Conservation (phyloP, 164 flowering plant genomes). For the Berberis thunbergii region DNA sequence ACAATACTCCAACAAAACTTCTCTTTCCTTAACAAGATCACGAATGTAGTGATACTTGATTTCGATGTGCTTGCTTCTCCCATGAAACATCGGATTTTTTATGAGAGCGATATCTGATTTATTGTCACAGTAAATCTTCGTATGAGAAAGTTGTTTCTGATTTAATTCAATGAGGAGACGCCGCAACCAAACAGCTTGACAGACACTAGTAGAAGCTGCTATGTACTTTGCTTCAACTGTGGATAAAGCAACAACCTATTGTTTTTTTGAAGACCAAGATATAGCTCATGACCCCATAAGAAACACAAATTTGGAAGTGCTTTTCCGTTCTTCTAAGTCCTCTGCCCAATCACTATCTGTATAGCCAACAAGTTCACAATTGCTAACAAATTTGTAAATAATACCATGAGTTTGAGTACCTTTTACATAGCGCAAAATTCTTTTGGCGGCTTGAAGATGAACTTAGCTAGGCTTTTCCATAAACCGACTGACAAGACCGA, state of each 20-base stretch:
- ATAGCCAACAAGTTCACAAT: neutral
- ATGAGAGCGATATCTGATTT: neutral
- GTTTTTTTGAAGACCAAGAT: neutral
- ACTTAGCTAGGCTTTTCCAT: neutral
- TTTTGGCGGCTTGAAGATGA: neutral
- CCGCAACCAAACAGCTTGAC: too few species aligned
- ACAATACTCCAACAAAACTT: neutral
- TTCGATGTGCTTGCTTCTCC: neutral
- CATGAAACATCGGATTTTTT: neutral
- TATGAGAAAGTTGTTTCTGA: neutral
- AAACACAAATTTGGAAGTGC: constrained; percentile 1
- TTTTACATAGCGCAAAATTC: neutral
- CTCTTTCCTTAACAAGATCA: neutral
- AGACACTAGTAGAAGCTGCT: too few species aligned
- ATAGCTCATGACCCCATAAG: neutral
- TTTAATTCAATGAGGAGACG: neutral
- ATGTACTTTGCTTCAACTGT: too few species aligned
- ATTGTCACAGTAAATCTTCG: neutral
- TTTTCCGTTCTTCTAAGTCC: neutral
- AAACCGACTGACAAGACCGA: neutral
- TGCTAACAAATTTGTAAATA: neutral
- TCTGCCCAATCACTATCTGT: constrained; percentile 4
- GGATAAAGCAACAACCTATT: neutral
- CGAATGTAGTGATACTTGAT: neutral
- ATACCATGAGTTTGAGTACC: constrained; percentile 2